Base-by-base conservation (phyloP, 352 stramenopile species). In the Pythium utonaiense region DNA sequence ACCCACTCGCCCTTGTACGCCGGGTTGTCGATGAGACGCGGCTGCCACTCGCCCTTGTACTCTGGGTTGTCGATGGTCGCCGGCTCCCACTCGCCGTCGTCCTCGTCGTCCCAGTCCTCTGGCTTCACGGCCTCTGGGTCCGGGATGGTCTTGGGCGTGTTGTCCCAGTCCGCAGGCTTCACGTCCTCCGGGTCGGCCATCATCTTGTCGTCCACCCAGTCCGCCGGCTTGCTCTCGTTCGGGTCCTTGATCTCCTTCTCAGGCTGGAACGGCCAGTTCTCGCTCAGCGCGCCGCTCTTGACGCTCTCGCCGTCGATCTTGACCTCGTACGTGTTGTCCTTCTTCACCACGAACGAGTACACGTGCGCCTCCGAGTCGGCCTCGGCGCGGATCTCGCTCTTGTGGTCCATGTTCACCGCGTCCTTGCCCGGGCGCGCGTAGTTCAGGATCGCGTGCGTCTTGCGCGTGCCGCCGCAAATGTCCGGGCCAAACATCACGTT, bases 401-500 rank as follows among this genome's bases (percentile, higher is more conserved):
- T 81, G 74, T 98, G 80, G 69, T 99, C 79, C 75, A 91, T 86
- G 80, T 93, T 93, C 31, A 79, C 91, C n/a, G 79, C 88, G 56
- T 99, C 96, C 53, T 88, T 81, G 53, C 98, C 98, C 7, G 98
- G 87, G 28, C 88, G 89, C 57, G 98, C 93, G 74, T 98, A 98
- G 79, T 98, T 97, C 42, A 99, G 89, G 81, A 99, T 99, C 38
- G 97, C 89, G 71, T 99, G 98, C 5, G 96, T 99, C 66, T 96
- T 95, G 62, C 96, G 97, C 71, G 87, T 98, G 69, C 73, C 90
- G 60, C 98, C 98, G 70, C 98, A 99, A 38, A 99, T 96, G 74
- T 99, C 98, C 3, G 98, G 98, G 60, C 98, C 98, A 77, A 99
- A 99, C 98, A 99, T 99, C 71, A 99, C 85, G 41, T 73, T 67